Evolutionary conservation across 176 grass and related monocot species (phyloP).

Genomic region (Eleusine coracana): DNA sequence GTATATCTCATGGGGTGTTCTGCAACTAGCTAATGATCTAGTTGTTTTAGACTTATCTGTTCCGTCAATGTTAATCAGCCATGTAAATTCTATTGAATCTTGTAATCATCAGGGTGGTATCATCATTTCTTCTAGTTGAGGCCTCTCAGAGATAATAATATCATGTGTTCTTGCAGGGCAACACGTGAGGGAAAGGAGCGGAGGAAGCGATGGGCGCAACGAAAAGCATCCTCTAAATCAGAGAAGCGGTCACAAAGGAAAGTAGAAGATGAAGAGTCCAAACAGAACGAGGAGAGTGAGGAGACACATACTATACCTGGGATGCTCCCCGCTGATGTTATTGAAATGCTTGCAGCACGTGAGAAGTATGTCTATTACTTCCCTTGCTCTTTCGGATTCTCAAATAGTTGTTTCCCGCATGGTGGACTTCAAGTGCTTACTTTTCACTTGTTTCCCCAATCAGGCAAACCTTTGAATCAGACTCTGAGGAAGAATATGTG

Average conservation of each 20-base stretch:
- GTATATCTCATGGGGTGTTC: background rate
- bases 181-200: constrained; percentile 45
- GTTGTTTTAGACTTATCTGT: background rate
- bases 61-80: background rate
- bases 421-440: constrained; percentile 12
- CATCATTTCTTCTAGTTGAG: background rate
- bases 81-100: background rate
- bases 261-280: constrained; percentile 38
- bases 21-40: background rate
- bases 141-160: background rate
- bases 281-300: constrained; percentile 30
- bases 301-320: constrained; percentile 48
- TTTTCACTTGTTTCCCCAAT: constrained; percentile 22
- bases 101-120: background rate
- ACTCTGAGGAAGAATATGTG: constrained; percentile 81
- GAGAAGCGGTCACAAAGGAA: background rate
- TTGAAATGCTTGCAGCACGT: constrained; percentile 84
- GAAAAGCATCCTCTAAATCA: constrained; percentile 50
- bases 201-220: constrained; percentile 53
- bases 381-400: constrained; percentile 10
- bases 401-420: background rate
- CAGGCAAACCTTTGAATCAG: constrained; percentile 82
- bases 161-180: constrained; percentile 32
- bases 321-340: constrained; percentile 78
- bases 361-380: constrained; percentile 75